These are phyloP conservation scores for Carex kokanica DNA, from an alignment of 176 grass and related monocot genomes.

Conservation along the genomic window DNA sequence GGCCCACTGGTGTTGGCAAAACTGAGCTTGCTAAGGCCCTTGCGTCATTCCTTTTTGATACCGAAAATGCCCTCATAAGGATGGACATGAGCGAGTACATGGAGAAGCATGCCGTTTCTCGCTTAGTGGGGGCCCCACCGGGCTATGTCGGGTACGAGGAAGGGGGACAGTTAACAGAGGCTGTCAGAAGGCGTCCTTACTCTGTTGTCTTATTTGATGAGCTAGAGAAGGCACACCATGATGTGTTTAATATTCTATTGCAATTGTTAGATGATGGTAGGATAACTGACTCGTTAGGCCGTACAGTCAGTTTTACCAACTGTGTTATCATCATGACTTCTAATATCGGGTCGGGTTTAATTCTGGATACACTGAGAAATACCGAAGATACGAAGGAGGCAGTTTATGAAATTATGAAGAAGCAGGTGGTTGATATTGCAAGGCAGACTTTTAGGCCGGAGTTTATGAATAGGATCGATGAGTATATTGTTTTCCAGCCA, in stretches of 20 bases:
- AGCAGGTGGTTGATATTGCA: slow-evolving; percentile 75
- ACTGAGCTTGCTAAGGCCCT: slow-evolving; percentile 88
- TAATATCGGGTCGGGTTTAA: slow-evolving; percentile 82
- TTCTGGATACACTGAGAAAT: slow-evolving; percentile 73
- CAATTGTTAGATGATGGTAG: slow-evolving; percentile 91
- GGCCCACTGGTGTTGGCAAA: slow-evolving; percentile 95
- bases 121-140: slow-evolving; percentile 85
- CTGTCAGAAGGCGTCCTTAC: slow-evolving; percentile 76
- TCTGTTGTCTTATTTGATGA: slow-evolving; percentile 89
- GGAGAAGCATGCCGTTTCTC: slow-evolving; percentile 94
- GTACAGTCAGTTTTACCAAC: slow-evolving; percentile 86
- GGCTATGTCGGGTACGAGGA: slow-evolving; percentile 90
- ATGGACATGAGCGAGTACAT: slow-evolving; percentile 99
- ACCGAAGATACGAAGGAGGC: slow-evolving; percentile 62
- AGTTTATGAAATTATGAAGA: slow-evolving; percentile 91
- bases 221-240: slow-evolving; percentile 92
- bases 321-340: slow-evolving; percentile 95
- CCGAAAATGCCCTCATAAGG: slow-evolving; percentile 82
- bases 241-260: slow-evolving; percentile 92
- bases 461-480: slow-evolving; percentile 91
- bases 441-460: slow-evolving; percentile 84
- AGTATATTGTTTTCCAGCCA: slow-evolving; percentile 97
- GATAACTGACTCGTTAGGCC: slow-evolving; percentile 92
- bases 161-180: slow-evolving; percentile 82
- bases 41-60: slow-evolving; percentile 85